Base-by-base conservation (phyloP, 176 grass and related monocot genomes). In the Paspalum notatum region DNA sequence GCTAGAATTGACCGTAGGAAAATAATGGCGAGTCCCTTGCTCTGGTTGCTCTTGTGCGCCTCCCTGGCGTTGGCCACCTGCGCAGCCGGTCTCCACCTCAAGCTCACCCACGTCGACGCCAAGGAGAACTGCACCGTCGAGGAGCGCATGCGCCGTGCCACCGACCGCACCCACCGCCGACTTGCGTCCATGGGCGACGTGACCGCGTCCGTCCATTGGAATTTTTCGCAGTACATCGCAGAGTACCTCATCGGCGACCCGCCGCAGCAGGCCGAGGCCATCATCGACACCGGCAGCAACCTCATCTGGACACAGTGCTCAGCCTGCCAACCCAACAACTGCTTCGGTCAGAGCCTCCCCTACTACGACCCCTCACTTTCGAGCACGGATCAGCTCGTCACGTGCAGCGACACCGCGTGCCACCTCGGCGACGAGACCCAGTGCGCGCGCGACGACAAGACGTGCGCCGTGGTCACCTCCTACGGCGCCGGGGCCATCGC, bases 291-390 rank as follows among this genome's bases (percentile, higher is more conserved):
- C 15, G 85, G 81, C 9, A 91, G 90, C 61, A 50, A 85, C 50
- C 72, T 91, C 66, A 87, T 87, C 63, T 94, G 92, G 92, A 94
- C 92, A 37, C 92, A 94, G 78, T 91, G 76, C 75, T 7, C 60
- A 9, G 22, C 86, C 20, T 94, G 92, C 84, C 76, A n/a, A n/a
- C n/a, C n/a, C n/a, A 42, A 9, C 0, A 8, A 11, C 46, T 51
- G 68, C 68, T 71, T 51, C 24, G 2, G 21, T 1, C 68, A 71
- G 46, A 17, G 32, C 68, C 68, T 71, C 24, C 7, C 68, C 24
- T 15, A 2, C 14, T 71, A 51, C 68, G 46, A 71, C 24, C 68
- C 68, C 2, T 51, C 68, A 45, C 12, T 0, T 22, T 71, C 68
- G 12, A 12, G 24, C 68, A 32, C 68, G 12, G 14, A 0, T 46